phyloP scores from a whole-genome alignment of 75 land plant genomes.

The Selaginella tamariscina region DNA sequence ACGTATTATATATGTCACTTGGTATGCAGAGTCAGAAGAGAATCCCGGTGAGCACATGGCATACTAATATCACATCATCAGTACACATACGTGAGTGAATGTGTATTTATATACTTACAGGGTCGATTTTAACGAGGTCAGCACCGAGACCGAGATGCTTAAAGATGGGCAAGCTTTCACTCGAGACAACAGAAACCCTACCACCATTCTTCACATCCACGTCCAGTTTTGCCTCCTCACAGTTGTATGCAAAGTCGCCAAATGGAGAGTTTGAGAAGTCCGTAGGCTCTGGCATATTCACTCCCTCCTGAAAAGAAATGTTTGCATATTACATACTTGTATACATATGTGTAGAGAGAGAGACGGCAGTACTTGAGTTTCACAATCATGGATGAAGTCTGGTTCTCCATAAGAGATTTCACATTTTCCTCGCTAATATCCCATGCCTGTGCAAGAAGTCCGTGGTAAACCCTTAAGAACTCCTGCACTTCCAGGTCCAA shows the following conservation, averaged over 20 bases:
- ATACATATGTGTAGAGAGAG: constrained; percentile 30
- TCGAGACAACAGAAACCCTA: constrained; percentile 44
- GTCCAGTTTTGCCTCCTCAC: constrained; percentile 51
- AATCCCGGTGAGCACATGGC: constrained; percentile 84
- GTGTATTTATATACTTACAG: too few relatives aligned
- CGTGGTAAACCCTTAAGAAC: constrained; percentile 56
- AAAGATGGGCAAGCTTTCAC: constrained; percentile 45
- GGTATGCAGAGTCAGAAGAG: constrained; percentile 58
- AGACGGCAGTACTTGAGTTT: too few relatives aligned
- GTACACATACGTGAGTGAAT: too few relatives aligned
- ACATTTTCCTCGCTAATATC: constrained; percentile 33
- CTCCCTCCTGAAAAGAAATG: constrained; percentile 1
- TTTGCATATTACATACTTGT: background rate
- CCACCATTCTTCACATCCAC: constrained; percentile 56
- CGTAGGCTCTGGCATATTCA: too few relatives aligned
- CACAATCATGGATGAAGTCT: constrained; percentile 26
- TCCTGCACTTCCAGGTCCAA: too few relatives aligned
- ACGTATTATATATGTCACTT: constrained; percentile 55
- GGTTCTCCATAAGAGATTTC: constrained; percentile 30
- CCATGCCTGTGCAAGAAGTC: constrained; percentile 64
- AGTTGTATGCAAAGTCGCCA: constrained; percentile 43
- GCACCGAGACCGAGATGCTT: constrained; percentile 50
- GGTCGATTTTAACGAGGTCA: constrained; percentile 58
- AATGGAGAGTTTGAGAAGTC: too few relatives aligned
- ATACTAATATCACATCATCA: too few relatives aligned